Evolutionary conservation across 2,329 filamentous ascomycete genomes (phyloP).

Genomic region (Amylocarpus encephaloides): DNA sequence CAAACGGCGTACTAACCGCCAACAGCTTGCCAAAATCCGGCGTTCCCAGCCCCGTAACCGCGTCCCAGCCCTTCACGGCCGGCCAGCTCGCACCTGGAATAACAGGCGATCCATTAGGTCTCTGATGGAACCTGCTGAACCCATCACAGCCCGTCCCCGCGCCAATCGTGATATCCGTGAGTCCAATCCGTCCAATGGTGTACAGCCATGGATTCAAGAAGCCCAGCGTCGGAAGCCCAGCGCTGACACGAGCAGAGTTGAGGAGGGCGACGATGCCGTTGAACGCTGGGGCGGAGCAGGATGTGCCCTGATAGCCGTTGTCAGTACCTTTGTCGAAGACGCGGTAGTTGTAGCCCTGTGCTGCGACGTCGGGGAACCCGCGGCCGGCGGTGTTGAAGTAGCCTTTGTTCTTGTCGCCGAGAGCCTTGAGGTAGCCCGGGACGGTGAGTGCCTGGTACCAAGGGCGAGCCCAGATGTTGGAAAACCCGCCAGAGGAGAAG

Average conservation of each 20-base stretch:
- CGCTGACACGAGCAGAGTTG: constrained; percentile 42
- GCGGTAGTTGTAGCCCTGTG: constrained; percentile 48
- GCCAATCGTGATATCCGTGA: constrained; percentile 40
- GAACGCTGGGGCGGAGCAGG: constrained; percentile 51
- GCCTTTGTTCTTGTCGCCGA: constrained; percentile 32
- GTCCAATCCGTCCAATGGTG: constrained; percentile 37
- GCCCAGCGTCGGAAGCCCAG: constrained; percentile 37
- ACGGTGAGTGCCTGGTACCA: constrained; percentile 41
- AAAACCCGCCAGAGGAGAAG: constrained; percentile 48
- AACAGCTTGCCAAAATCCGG: constrained; percentile 23
- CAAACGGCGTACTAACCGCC: constrained; percentile 15
- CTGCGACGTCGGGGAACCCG: constrained; percentile 7
- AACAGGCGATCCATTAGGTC: constrained; percentile 17
- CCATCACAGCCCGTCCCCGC: constrained; percentile 32
- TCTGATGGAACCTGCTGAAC: constrained; percentile 8
- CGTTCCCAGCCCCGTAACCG: constrained; percentile 40
- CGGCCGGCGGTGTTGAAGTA: constrained; percentile 30
- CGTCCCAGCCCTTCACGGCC: constrained; percentile 38
- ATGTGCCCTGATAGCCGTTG: constrained; percentile 19
- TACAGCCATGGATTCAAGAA: constrained; percentile 58
- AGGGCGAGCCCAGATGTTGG: constrained; percentile 41
- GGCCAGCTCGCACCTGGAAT: constrained; percentile 34
- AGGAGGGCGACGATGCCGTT: constrained; percentile 53
- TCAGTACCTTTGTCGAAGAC: constrained; percentile 14
- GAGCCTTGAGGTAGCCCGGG: constrained; percentile 34